Evolutionary conservation across 305 asterid genomes (phyloP), one percentile per base, ranked within the genome.

Genomic region (Stenogyne calaminthoides): DNA sequence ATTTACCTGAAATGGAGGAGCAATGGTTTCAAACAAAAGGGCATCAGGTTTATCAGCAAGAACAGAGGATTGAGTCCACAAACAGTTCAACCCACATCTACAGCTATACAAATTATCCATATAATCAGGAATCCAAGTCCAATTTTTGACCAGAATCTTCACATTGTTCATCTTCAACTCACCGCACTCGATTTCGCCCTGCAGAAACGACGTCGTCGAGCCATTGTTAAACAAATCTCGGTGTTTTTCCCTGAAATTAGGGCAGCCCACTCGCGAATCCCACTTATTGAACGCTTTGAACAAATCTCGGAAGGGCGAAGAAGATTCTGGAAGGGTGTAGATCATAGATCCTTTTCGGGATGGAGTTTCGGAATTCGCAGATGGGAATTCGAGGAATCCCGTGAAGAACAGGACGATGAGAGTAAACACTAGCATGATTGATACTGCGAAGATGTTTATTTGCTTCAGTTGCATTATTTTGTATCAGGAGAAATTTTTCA

Each of bases 111-210:
- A 78, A 88, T 89, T 92, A 78, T 95, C 96, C 90, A 95, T 69
- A 83, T 89, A 87, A 84, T 95, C 98, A 78, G 99, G 99, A 77
- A 95, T 89, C 99, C 98, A 95, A 84, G 98, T 95, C 98, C 98
- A 95, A 73, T 90, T 90, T 85, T 92, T 95, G 39, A 95, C 96
- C 83, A 95, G 75, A 77, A 95, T 82, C 78, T 87, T 85, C 27
- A 90, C 98, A 84, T 92, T 94, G 52, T 85, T 79, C 96, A 92
- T 89, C 84, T 83, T 86, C 83, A 92, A 70, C 82, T 73, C 89
- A 22, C 81, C 78, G 54, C 99, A 95, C 59, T 78, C 73, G 83
- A 86, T 80, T 54, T 75, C 88, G 65, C 91, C 93, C 56, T 91
- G 99, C 84, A 92, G 79, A 75, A 95, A 87, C 5, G 86, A 67